These are phyloP conservation scores for Cucurbitaria berberidis DNA, from an alignment of 2,329 filamentous ascomycete species.

Conservation along the genomic window DNA sequence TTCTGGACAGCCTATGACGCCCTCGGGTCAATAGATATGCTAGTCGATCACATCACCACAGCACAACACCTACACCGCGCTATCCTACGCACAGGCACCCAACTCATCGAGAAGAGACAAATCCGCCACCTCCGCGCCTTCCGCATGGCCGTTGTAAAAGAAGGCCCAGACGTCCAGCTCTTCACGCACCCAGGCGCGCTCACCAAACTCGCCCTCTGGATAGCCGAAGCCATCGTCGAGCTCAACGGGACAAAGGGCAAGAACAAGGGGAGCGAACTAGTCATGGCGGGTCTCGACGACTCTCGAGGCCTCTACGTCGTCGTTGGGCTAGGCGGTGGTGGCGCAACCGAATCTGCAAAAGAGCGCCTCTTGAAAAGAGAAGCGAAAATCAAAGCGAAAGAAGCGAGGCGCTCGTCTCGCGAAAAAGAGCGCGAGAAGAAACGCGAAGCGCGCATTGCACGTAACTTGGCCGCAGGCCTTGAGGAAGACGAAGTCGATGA, in stretches of 20 bases:
- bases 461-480: constrained; percentile 63
- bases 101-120: constrained; percentile 89
- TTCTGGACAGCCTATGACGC: constrained; percentile 68
- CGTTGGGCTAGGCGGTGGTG: constrained; percentile 88
- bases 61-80: constrained; percentile 90
- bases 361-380: constrained; percentile 72
- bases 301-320: constrained; percentile 86
- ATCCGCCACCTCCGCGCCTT: constrained; percentile 92
- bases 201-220: constrained; percentile 92
- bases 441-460: constrained; percentile 52
- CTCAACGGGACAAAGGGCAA: constrained; percentile 77
- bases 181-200: constrained; percentile 93
- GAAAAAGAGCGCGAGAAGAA: constrained; percentile 69
- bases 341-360: constrained; percentile 65
- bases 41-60: constrained; percentile 77
- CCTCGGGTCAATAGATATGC: constrained; percentile 65
- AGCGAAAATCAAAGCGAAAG: constrained; percentile 64
- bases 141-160: constrained; percentile 93
- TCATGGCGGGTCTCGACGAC: constrained; percentile 89
- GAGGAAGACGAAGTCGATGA: constrained; percentile 61
- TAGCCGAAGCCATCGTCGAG: constrained; percentile 88
- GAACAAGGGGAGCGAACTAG: constrained; percentile 78
- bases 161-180: constrained; percentile 86
- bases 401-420: constrained; percentile 54
- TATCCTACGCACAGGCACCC: constrained; percentile 90